phyloP scores from a whole-genome alignment of 2,329 filamentous ascomycete species.

The Fusarium tupiense region DNA sequence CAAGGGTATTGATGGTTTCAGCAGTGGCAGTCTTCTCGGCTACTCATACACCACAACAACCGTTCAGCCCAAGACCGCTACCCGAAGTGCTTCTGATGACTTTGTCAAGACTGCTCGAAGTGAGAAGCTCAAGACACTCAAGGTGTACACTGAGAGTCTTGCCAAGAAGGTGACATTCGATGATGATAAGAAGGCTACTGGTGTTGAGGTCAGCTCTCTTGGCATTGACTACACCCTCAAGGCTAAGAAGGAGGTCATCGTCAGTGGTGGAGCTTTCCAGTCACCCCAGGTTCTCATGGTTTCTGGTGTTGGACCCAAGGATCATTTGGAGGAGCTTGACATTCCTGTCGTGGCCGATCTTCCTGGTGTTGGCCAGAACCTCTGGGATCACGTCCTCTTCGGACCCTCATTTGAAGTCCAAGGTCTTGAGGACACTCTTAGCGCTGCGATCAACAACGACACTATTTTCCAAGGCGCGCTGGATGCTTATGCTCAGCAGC shows the following conservation, averaged over 20 bases:
- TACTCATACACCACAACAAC: conserved; percentile 40
- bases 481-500: conserved; percentile 18
- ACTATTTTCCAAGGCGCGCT: conserved; percentile 23
- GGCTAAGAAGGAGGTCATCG: conserved; percentile 31
- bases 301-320: conserved; percentile 31
- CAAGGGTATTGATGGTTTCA: conserved; percentile 33
- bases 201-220: conserved; percentile 44
- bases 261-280: conserved; percentile 31
- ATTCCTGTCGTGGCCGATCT: conserved; percentile 26
- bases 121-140: conserved; percentile 46
- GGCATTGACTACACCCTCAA: conserved; percentile 30
- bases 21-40: conserved; percentile 37
- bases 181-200: conserved; percentile 50
- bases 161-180: conserved; percentile 59
- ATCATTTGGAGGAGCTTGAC: conserved; percentile 7
- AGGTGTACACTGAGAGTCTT: conserved; percentile 52
- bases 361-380: conserved; percentile 34
- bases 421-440: conserved; percentile 39
- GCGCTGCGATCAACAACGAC: conserved; percentile 29
- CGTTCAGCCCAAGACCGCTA: conserved; percentile 27
- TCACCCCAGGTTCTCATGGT: conserved; percentile 37
- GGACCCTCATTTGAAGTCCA: conserved; percentile 31
- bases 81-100: conserved; percentile 41
- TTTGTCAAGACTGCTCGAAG: conserved; percentile 42
- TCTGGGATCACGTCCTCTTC: conserved; percentile 36